Evolutionary conservation across 2,329 filamentous ascomycete species (phyloP), one percentile per base, ranked within the genome.

Genomic region (Calonectria ilicicola): DNA sequence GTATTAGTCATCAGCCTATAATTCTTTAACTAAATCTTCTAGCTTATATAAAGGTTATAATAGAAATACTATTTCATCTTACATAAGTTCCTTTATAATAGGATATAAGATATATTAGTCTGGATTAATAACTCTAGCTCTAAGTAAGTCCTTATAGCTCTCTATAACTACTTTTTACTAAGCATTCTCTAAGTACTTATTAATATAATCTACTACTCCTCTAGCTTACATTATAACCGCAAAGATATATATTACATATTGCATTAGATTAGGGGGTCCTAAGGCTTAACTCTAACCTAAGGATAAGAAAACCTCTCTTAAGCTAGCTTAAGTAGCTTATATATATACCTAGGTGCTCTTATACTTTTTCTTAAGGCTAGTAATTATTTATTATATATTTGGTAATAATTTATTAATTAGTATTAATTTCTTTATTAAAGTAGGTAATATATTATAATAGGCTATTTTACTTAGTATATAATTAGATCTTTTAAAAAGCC

Each of bases 41-140:
- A 56, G 19, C 1, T 29, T n/a, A 19, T 56, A 5, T 35, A 56
- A 67, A 42, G 51, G 40, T 29, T 70, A 66, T 70, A 40, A 6
- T 60, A 60, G 14, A 42, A 49, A 47, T 35, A 46, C 60, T 49
- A 14, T 60, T 46, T 63, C 51, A 21, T 8, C 29, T 66, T 60
- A 40, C 23, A 67, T 29, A 49, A 70, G 7, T 27, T 27, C 17
- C 23, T 12, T 62, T 70, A 60, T 66, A 66, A 62, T 27, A 29
- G 35, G 62, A 10, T 62, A 70, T 70, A 60, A 27, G 27, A 56
- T 70, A 70, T 58, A 56, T 38, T 60, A 60, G 3, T 60, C n/a
- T 63, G 38, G 49, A 17, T 63, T 60, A 58, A 65, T 35, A 46
- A 65, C 23, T 19, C 14, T 35, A 32, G 5, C 8, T 56, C 9